Conservation (phyloP, 345 rosid genomes). For the Arabidopsis suecica region DNA sequence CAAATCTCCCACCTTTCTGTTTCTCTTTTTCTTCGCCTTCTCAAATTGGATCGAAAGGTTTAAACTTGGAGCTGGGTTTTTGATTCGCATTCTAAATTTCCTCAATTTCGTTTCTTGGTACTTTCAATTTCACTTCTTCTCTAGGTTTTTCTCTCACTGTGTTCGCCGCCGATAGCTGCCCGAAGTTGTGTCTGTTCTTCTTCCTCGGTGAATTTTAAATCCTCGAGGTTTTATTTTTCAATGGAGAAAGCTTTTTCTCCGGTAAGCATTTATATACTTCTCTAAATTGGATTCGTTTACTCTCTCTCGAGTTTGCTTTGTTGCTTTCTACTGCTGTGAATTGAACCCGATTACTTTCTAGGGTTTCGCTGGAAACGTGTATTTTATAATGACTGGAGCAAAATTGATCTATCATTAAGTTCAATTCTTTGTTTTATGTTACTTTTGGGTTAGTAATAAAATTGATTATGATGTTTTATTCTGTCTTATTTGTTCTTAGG, state of each 20-base stretch:
- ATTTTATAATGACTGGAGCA: neutral
- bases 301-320: slow-evolving; percentile 10
- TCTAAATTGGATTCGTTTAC: slow-evolving; percentile 3
- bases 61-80: slow-evolving; percentile 2
- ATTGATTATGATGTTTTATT: slow-evolving; percentile 6
- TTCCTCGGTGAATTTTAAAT: slow-evolving; percentile 2
- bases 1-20: slow-evolving; percentile 13
- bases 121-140: slow-evolving; percentile 11
- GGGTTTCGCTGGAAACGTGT: slow-evolving; percentile 27
- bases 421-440: neutral
- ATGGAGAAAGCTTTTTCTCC: slow-evolving; percentile 22
- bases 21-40: slow-evolving; percentile 2
- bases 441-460: neutral
- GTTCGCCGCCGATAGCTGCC: slow-evolving; percentile 34
- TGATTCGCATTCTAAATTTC: neutral
- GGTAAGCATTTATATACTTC: slow-evolving; percentile 34
- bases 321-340: slow-evolving; percentile 17
- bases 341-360: slow-evolving; percentile 28
- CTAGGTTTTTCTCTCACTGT: slow-evolving; percentile 24
- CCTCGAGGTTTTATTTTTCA: neutral
- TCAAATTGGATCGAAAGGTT: slow-evolving; percentile 25
- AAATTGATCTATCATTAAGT: slow-evolving; percentile 4
- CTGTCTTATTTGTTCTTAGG: slow-evolving; percentile 2
- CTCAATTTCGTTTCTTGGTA: neutral
- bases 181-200: slow-evolving; percentile 6